phyloP scores from a whole-genome alignment of 305 asterid species.

The Solanum aculeatissimum region DNA sequence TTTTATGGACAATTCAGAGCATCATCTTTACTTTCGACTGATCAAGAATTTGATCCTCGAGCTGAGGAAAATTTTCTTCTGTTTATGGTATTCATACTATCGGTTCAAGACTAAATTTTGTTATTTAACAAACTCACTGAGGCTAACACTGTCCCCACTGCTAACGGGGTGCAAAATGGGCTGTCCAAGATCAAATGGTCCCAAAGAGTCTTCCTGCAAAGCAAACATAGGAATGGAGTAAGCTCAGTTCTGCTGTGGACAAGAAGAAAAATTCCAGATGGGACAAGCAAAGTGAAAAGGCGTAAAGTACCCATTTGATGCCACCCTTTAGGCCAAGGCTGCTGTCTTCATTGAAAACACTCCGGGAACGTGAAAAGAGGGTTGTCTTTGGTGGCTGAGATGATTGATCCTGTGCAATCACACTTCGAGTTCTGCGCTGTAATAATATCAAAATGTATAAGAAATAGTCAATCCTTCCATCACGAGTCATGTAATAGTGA shows the following conservation, averaged over 20 bases:
- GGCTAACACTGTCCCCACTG: conserved; percentile 12
- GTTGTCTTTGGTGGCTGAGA: conserved; percentile 14
- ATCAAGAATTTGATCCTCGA: conserved; percentile 3
- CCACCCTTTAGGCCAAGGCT: conserved; percentile 14
- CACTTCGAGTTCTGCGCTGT: conserved; percentile 11
- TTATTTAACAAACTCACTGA: conserved; percentile 8
- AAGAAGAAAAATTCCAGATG: not conserved
- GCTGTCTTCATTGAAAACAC: conserved; percentile 18
- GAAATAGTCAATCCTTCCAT: not conserved
- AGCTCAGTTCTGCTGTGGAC: not conserved
- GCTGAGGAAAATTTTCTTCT: not conserved
- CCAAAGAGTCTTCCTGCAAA: conserved; percentile 24
- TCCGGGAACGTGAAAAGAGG: conserved; percentile 8
- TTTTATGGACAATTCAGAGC: not conserved
- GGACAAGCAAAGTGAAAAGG: not conserved
- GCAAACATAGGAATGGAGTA: not conserved
- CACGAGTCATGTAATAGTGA: not conserved
- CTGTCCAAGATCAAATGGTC: conserved; percentile 17
- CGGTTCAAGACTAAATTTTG: not conserved
- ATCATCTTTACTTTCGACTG: not conserved
- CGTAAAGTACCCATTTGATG: conserved; percentile 23
- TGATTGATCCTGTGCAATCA: conserved; percentile 18
- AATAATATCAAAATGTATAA: not conserved
- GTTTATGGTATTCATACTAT: not conserved
- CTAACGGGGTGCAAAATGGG: conserved; percentile 1